Conservation (phyloP, 2,329 filamentous ascomycete genomes). For the Talaromyces sp. region DNA sequence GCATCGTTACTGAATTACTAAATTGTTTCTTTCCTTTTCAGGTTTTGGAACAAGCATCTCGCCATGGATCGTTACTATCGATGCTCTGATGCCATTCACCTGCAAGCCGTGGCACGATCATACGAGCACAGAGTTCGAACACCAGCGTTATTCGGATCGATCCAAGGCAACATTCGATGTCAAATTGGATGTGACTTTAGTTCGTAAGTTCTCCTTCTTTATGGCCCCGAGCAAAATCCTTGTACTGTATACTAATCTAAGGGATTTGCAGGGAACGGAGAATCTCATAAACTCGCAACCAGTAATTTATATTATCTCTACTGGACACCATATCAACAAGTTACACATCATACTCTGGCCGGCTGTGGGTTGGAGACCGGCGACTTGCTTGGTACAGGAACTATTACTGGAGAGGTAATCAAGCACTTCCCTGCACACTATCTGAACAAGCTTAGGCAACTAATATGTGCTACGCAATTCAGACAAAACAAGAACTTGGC, state of each 20-base stretch:
- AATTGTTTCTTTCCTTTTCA: neutral
- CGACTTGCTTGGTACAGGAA: conserved; percentile 33
- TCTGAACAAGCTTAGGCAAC: neutral
- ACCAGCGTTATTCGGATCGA: conserved; percentile 8
- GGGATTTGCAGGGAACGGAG: neutral
- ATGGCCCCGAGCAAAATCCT: neutral
- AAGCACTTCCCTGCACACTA: neutral
- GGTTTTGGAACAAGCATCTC: conserved; percentile 59
- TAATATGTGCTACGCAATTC: neutral
- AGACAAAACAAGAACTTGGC: conserved; percentile 22
- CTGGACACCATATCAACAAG: conserved; percentile 31
- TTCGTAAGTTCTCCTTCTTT: neutral
- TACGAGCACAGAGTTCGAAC: conserved; percentile 8
- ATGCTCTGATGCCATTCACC: conserved; percentile 49
- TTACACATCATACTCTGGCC: conserved; percentile 29
- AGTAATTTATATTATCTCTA: conserved; percentile 21
- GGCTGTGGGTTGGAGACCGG: conserved; percentile 30
- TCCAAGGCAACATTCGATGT: conserved; percentile 1
- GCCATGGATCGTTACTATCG: conserved; percentile 60
- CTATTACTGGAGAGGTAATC: conserved; percentile 25
- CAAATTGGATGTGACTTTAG: neutral
- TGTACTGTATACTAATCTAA: neutral
- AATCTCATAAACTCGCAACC: conserved; percentile 8
- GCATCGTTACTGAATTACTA: neutral
- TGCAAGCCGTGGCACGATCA: conserved; percentile 20